These are phyloP conservation scores for Ganoderma leucocontextum DNA, from an alignment of 1,284 basidiomycete species.

Conservation along the genomic window DNA sequence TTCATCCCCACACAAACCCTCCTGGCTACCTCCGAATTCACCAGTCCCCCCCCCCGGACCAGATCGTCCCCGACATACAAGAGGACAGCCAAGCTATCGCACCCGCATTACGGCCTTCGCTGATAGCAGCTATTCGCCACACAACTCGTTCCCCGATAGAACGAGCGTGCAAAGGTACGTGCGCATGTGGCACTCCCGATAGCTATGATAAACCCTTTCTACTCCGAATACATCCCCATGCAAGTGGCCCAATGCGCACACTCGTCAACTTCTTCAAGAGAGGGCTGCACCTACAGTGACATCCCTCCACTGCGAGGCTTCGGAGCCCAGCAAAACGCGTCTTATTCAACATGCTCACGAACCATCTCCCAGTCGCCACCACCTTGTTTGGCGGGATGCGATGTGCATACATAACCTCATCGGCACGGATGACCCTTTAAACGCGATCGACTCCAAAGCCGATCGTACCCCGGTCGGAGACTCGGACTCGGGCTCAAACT, in stretches of 20 bases:
- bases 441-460: background rate
- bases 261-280: background rate
- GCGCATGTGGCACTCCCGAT: background rate
- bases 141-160: background rate
- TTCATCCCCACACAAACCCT: background rate
- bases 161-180: background rate
- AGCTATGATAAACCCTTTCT: background rate
- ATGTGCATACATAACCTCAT: too few species aligned
- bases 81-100: background rate
- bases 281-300: too few species aligned
- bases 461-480: background rate
- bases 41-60: background rate
- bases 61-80: background rate
- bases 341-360: too few species aligned
- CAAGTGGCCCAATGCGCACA: background rate
- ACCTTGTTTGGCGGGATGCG: too few species aligned
- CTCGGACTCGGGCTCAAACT: background rate
- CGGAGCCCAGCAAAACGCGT: too few species aligned
- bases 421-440: too few species aligned
- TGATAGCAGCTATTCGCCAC: background rate
- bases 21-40: background rate
- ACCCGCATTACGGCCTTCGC: background rate
- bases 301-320: too few species aligned
- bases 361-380: too few species aligned
- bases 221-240: background rate